Percentiles rank a stretch among this genome's conserved stretches.
These are phyloP conservation scores for Coniella vitis DNA, from an alignment of 2,329 filamentous ascomycete species.

Conservation along the genomic window DNA sequence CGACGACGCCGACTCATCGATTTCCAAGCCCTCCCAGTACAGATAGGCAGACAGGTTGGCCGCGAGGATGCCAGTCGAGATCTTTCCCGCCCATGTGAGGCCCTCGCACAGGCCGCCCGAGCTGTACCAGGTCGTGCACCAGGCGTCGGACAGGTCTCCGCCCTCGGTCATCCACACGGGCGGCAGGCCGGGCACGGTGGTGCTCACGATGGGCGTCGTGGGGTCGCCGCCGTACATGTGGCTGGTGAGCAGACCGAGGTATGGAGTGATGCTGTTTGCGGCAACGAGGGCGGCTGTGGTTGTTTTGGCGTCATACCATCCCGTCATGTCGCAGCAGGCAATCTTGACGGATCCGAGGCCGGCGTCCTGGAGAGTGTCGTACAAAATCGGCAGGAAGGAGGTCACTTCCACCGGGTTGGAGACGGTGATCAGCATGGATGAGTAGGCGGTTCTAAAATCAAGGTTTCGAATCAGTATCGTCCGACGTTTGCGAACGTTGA, in stretches of 20 bases:
- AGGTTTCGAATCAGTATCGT: neutral
- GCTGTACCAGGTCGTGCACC: slow-evolving; percentile 34
- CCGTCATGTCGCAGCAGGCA: slow-evolving; percentile 32
- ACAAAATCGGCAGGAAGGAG: slow-evolving; percentile 43
- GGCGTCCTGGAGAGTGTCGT: slow-evolving; percentile 29
- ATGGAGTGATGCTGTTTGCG: slow-evolving; percentile 5
- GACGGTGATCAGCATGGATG: slow-evolving; percentile 59
- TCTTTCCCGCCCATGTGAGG: slow-evolving; percentile 40
- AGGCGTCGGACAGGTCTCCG: slow-evolving; percentile 33
- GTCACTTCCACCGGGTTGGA: slow-evolving; percentile 72
- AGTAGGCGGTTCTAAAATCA: slow-evolving; percentile 27
- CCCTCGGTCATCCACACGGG: slow-evolving; percentile 40
- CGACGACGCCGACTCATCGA: slow-evolving; percentile 19
- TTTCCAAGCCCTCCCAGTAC: slow-evolving; percentile 34
- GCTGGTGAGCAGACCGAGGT: slow-evolving; percentile 30
- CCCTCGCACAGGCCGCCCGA: slow-evolving; percentile 36
- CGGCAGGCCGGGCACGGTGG: slow-evolving; percentile 26
- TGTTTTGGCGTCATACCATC: slow-evolving; percentile 28
- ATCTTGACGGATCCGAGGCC: slow-evolving; percentile 27
- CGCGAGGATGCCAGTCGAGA: slow-evolving; percentile 36
- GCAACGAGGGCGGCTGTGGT: slow-evolving; percentile 7
- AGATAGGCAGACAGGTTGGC: slow-evolving; percentile 38
- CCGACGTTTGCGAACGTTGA: too few relatives aligned
- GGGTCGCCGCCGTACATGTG: slow-evolving; percentile 36
- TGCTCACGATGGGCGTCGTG: slow-evolving; percentile 30